A percentile compares a stretch with the other conserved stretches of the same genome.
These are phyloP conservation scores for Peronospora belbahrii DNA, from an alignment of 352 stramenopile genomes.

Conservation along the genomic window DNA sequence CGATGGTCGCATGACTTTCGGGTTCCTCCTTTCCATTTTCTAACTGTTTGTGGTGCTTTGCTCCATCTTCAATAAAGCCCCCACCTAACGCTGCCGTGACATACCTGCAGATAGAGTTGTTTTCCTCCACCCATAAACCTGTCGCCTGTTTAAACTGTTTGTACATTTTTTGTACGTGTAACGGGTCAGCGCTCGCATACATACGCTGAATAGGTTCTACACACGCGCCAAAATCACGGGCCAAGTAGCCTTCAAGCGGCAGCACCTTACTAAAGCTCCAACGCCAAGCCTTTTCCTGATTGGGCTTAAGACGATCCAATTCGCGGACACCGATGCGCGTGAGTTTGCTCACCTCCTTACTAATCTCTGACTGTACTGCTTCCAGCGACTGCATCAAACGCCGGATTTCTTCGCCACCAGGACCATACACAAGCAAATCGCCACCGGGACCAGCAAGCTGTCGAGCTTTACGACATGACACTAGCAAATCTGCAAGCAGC, in stretches of 20 bases:
- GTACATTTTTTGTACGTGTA: constrained; percentile 81
- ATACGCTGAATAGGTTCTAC: constrained; percentile 83
- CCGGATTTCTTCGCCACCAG: constrained; percentile 73
- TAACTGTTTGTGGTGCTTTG: constrained; percentile 30
- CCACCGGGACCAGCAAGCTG: constrained; percentile 71
- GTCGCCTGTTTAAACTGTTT: constrained; percentile 81
- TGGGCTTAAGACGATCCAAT: constrained; percentile 78
- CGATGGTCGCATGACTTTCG: constrained; percentile 31
- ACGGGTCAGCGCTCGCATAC: constrained; percentile 70
- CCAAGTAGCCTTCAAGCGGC: constrained; percentile 74
- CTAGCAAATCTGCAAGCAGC: constrained; percentile 69
- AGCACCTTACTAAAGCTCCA: constrained; percentile 83
- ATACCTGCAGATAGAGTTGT: constrained; percentile 74
- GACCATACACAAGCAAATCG: constrained; percentile 79
- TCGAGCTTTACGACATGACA: constrained; percentile 76
- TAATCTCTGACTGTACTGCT: constrained; percentile 70
- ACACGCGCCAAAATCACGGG: constrained; percentile 76
- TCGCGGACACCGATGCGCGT: constrained; percentile 77
- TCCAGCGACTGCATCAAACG: constrained; percentile 78
- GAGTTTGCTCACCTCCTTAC: constrained; percentile 65
- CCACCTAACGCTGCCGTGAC: constrained; percentile 59
- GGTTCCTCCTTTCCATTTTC: constrained; percentile 26
- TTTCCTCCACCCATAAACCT: constrained; percentile 80
- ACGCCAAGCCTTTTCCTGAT: constrained; percentile 78
- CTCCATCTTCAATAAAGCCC: constrained; percentile 49